A percentile compares a stretch with the other conserved stretches of the same genome.
Conservation (phyloP, 140 eudicot species). For the Flaveria floridana region DNA sequence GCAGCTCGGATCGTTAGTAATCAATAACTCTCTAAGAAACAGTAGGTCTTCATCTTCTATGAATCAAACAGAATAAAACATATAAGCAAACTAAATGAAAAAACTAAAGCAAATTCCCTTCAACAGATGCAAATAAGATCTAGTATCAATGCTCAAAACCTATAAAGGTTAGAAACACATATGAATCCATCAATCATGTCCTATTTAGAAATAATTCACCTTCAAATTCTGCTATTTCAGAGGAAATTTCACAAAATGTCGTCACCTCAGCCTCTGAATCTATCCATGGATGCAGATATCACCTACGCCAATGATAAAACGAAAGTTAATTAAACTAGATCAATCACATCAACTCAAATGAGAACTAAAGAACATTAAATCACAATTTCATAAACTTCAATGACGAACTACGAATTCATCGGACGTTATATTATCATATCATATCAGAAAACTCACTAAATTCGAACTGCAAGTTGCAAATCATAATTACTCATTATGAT, state of each 20-base stretch:
- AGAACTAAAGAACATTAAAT: neutral
- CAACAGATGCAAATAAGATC: neutral
- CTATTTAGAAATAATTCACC: neutral
- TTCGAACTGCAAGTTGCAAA: neutral
- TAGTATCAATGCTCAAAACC: neutral
- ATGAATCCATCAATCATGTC: neutral
- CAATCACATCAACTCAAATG: neutral
- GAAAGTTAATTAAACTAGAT: neutral
- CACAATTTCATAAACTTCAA: neutral
- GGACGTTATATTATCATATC: neutral
- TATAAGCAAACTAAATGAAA: neutral
- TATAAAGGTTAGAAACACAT: neutral
- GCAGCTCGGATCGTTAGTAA: conserved; percentile 11
- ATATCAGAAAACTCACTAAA: neutral
- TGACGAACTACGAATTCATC: neutral
- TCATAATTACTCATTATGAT: neutral
- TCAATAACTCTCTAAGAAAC: neutral
- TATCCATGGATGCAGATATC: conserved; percentile 16
- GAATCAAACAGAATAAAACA: neutral
- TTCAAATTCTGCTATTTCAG: conserved; percentile 7
- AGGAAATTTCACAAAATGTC: conserved; percentile 9
- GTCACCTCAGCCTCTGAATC: conserved; percentile 22
- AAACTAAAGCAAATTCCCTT: conserved; percentile 1
- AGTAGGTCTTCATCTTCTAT: neutral
- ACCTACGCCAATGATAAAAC: conserved; percentile 20